Base-by-base conservation (phyloP, 164 flowering plant genomes). In the Amborella trichopoda region DNA sequence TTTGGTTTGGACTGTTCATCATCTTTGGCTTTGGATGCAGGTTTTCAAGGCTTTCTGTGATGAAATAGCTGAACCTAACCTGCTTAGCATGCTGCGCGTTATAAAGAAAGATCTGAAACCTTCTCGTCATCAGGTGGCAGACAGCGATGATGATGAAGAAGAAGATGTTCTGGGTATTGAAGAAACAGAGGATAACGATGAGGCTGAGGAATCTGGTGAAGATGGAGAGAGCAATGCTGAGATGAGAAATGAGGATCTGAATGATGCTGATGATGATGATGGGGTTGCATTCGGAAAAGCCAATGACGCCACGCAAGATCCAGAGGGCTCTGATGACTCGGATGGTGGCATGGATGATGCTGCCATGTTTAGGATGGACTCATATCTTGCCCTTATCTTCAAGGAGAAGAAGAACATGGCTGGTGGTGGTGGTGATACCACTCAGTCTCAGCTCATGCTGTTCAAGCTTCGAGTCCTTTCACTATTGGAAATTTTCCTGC, bases 401-500 rank as follows among this genome's bases (percentile, higher is more conserved):
- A 75, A 66, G 66, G 96, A 81, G 63, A 55, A 63, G 60, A 81
- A 77, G 67, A 91, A 80, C 53, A n/a, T n/a, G n/a, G 82, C 72
- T 28, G 70, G 78, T 50, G 94, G 80, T 4, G 62, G 82, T 48
- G 1, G 19, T 32, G 94, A 81, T 62, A 75, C 80, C 52, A 85
- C 96, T 60, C 81, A 81, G 24, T 73, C 85, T 17, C 99, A 91
- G 68, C 96, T 87, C 48, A 74, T 74, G 41, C 76, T 80, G 19
- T 91, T 91, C 62, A 91, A 87, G 64, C 93, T 87, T 14, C 95
- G 95, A 20, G 93, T 87, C n/a, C 85, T 91, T n/a, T 81, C 99
- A 13, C 62, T 91, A 63, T 63, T 91, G 54, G 96, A 91, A 61
- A 78, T 80, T 28, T 91, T 74, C 68, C 54, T 91, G 5, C 83